Evolutionary conservation across 1,139 yeast species (phyloP).

Genomic region (Candida glucosophila): DNA sequence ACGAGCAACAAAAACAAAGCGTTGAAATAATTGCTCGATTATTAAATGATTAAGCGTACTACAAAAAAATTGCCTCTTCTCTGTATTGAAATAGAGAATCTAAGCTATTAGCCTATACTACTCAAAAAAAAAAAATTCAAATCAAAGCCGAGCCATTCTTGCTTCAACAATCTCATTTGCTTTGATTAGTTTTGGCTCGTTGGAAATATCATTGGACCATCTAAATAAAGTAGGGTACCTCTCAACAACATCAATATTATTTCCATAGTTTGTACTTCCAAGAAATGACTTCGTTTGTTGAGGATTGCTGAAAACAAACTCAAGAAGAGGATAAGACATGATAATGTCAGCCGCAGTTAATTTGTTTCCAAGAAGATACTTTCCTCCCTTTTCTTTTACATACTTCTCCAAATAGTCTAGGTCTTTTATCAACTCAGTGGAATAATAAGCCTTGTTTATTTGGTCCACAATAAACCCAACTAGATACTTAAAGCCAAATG

Average conservation of each 20-base stretch:
- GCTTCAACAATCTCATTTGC: too few species aligned
- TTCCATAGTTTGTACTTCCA: too few species aligned
- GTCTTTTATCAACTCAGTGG: constrained; percentile 16
- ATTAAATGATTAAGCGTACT: too few species aligned
- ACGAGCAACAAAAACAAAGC: too few species aligned
- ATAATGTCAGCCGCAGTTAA: constrained; percentile 33
- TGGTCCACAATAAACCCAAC: constrained; percentile 15
- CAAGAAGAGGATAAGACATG: constrained; percentile 25
- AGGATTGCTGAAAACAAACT: constrained; percentile 11
- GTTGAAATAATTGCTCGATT: too few species aligned
- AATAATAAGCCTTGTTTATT: constrained; percentile 20
- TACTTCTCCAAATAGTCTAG: constrained; percentile 23
- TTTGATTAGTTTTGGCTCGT: constrained; percentile 13
- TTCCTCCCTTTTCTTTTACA: constrained; percentile 15
- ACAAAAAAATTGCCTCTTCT: too few species aligned
- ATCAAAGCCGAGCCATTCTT: too few species aligned
- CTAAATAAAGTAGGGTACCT: constrained; percentile 17
- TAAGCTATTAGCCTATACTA: too few species aligned
- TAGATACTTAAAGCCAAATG: constrained; percentile 18
- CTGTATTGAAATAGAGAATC: too few species aligned
- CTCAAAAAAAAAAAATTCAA: too few species aligned
- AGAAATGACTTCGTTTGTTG: constrained; percentile 8
- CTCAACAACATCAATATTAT: constrained; percentile 4
- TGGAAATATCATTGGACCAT: constrained; percentile 15
- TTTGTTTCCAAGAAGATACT: constrained; percentile 28